Percentiles rank a stretch among this genome's conserved stretches.
phyloP scores from a whole-genome alignment of 345 rosid genomes.

The Diplotaxis tenuifolia region DNA sequence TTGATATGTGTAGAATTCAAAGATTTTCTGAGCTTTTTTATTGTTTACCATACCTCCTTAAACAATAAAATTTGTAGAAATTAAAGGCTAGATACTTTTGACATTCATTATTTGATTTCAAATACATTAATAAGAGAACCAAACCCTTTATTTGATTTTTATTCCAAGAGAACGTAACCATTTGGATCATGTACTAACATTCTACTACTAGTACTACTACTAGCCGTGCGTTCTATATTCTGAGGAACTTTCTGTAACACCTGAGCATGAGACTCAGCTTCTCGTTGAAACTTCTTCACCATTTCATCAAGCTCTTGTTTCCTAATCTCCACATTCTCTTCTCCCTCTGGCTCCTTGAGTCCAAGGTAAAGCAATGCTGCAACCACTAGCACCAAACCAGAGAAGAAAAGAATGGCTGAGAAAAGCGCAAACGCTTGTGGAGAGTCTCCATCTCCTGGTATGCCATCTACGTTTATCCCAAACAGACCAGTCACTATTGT shows the following conservation, averaged over 20 bases:
- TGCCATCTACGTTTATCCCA: slow-evolving; percentile 68
- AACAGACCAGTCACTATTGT: slow-evolving; percentile 60
- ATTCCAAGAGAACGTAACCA: slow-evolving; percentile 47
- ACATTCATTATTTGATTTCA: too few species aligned
- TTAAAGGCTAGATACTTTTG: too few species aligned
- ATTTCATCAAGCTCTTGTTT: slow-evolving; percentile 59
- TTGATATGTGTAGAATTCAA: too few species aligned
- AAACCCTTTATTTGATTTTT: not conserved
- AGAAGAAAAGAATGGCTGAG: slow-evolving; percentile 41
- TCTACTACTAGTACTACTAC: slow-evolving; percentile 17
- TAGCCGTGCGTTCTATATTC: slow-evolving; percentile 39
- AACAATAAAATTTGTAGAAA: too few species aligned
- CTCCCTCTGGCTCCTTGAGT: slow-evolving; percentile 48
- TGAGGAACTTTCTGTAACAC: slow-evolving; percentile 42
- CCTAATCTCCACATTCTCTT: slow-evolving; percentile 47
- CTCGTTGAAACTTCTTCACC: slow-evolving; percentile 54
- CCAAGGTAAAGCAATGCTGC: slow-evolving; percentile 56
- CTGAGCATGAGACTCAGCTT: slow-evolving; percentile 65
- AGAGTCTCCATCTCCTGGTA: slow-evolving; percentile 48
- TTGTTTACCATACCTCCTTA: too few species aligned
- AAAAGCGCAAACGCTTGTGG: slow-evolving; percentile 53
- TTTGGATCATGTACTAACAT: slow-evolving; percentile 40
- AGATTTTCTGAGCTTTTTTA: too few species aligned
- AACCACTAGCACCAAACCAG: slow-evolving; percentile 45
- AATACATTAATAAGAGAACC: too few species aligned